These are phyloP conservation scores for Creolimax fragrantissima DNA, from an alignment of 78 protist genomes.

Conservation along the genomic window DNA sequence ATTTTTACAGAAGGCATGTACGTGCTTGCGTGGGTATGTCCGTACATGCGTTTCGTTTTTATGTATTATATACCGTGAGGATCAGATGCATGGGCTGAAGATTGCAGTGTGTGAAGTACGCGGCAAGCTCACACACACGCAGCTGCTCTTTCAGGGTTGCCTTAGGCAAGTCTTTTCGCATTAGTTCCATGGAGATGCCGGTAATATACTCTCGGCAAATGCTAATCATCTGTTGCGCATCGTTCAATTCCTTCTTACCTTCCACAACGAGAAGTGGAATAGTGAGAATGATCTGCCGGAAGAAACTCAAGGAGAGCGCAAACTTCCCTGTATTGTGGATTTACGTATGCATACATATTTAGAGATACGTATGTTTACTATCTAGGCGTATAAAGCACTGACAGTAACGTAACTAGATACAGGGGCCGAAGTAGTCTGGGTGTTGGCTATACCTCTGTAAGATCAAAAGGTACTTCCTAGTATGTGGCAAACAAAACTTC, in stretches of 20 bases:
- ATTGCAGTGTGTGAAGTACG: slow-evolving; percentile 91
- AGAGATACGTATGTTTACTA: too few relatives aligned
- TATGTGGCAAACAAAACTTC: too few relatives aligned
- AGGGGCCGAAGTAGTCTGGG: too few relatives aligned
- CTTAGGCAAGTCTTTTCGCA: slow-evolving; percentile 39
- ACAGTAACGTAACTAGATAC: too few relatives aligned
- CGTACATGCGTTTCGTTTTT: not conserved
- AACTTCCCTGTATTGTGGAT: not conserved
- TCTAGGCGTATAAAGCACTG: too few relatives aligned
- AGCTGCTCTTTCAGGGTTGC: not conserved
- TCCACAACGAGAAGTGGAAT: slow-evolving; percentile 39
- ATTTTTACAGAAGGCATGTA: not conserved
- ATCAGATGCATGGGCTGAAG: slow-evolving; percentile 70
- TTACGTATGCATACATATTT: too few relatives aligned
- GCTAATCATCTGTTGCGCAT: slow-evolving; percentile 56
- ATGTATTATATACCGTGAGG: slow-evolving; percentile 46
- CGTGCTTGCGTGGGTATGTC: not conserved
- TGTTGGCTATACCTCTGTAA: too few relatives aligned
- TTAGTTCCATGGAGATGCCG: slow-evolving; percentile 69
- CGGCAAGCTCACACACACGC: slow-evolving; percentile 76
- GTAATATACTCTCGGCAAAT: slow-evolving; percentile 83
- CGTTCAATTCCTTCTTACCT: slow-evolving; percentile 33
- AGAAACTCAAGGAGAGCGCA: not conserved
- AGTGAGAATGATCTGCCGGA: slow-evolving; percentile 37
- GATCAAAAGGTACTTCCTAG: too few relatives aligned